A percentile compares a stretch with the other conserved stretches of the same genome.
Evolutionary conservation across 148 eudicot genomes (phyloP).

Genomic region (Spergularia marina): DNA sequence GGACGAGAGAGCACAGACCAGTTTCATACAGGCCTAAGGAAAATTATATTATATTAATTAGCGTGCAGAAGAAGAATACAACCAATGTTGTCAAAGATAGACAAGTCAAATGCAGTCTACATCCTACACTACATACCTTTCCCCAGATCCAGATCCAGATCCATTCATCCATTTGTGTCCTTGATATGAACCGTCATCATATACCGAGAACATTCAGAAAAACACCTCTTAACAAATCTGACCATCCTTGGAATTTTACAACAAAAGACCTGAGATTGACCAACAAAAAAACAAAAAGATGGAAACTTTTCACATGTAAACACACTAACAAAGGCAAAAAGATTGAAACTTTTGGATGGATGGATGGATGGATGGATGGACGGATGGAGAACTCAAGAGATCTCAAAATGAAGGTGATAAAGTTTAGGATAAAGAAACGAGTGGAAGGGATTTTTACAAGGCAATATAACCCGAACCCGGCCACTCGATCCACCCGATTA

Average conservation of each 20-base stretch:
- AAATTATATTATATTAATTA: not conserved
- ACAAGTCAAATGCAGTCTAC: conserved; percentile 4
- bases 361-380: too few species aligned
- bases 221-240: too few species aligned
- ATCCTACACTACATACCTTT: conserved; percentile 45
- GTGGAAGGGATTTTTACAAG: too few species aligned
- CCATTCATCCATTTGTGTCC: conserved; percentile 97
- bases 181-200: conserved; percentile 88
- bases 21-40: conserved; percentile 81
- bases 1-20: conserved; percentile 86
- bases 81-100: not conserved
- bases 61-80: not conserved
- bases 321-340: not conserved
- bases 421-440: not conserved
- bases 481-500: too few species aligned
- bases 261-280: conserved; percentile 12
- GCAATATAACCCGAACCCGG: too few species aligned
- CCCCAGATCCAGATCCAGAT: conserved; percentile 50
- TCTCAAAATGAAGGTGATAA: conserved; percentile 23
- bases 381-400: not conserved
- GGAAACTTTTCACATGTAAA: not conserved
- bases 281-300: conserved; percentile 8
- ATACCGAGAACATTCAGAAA: conserved; percentile 48
- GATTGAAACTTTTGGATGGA: not conserved
- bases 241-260: not conserved